Percentiles rank a stretch among this genome's conserved stretches.
Evolutionary conservation across 148 eudicot species (phyloP).

Genomic region (Camellia japonica): DNA sequence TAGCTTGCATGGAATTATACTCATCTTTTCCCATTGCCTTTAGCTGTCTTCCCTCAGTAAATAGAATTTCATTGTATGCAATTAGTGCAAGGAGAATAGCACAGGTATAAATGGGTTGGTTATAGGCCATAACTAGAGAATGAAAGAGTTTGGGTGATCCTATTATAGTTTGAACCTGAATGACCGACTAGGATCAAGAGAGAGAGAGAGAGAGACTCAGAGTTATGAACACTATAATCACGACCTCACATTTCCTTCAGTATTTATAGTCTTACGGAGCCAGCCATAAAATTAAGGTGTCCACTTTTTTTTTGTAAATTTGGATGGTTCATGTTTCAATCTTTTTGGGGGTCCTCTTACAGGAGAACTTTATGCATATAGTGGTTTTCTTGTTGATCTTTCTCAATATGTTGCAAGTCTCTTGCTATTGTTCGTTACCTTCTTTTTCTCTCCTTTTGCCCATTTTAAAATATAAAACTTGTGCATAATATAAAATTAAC

Average conservation of each 20-base stretch:
- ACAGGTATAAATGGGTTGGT: slow-evolving; percentile 8
- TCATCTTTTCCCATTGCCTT: slow-evolving; percentile 18
- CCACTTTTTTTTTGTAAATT: not conserved
- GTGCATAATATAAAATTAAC: not conserved
- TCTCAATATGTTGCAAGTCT: not conserved
- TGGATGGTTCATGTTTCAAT: not conserved
- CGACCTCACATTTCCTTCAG: slow-evolving; percentile 6
- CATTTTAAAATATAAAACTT: not conserved
- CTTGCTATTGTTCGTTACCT: not conserved
- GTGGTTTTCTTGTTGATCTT: not conserved
- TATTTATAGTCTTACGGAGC: slow-evolving; percentile 25
- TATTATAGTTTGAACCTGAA: not conserved
- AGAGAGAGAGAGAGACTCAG: slow-evolving; percentile 9
- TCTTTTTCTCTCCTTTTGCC: not conserved
- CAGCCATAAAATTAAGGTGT: not conserved
- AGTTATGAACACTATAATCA: slow-evolving; percentile 12
- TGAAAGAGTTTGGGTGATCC: not conserved
- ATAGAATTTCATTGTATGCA: slow-evolving; percentile 17
- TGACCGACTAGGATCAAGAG: too few species aligned
- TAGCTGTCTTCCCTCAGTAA: slow-evolving; percentile 31
- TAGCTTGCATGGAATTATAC: not conserved
- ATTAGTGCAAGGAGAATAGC: slow-evolving; percentile 21
- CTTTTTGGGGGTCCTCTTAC: not conserved
- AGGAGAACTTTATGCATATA: not conserved
- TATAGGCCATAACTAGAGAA: slow-evolving; percentile 28